These are phyloP conservation scores for Brassica incana DNA, from an alignment of 345 rosid genomes.

Conservation along the genomic window DNA sequence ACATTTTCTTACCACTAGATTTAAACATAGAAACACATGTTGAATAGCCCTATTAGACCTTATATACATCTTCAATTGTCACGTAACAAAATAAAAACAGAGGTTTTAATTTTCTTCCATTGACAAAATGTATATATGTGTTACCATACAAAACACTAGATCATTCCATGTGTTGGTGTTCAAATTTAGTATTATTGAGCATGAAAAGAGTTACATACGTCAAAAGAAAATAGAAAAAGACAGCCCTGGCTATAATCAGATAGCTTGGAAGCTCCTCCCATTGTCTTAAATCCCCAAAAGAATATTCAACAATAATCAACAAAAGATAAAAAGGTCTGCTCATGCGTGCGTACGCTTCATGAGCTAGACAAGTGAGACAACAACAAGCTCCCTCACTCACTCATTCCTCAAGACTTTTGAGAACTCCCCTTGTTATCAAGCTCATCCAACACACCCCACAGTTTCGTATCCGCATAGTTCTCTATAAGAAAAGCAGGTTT, in stretches of 20 bases:
- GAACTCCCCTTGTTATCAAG: constrained; percentile 51
- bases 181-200: background rate
- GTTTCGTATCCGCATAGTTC: constrained; percentile 74
- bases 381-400: background rate
- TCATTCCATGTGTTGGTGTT: background rate
- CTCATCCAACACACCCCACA: constrained; percentile 79
- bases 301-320: constrained; percentile 13
- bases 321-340: constrained; percentile 13
- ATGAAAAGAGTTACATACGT: background rate
- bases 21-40: background rate
- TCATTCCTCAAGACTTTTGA: background rate
- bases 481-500: constrained; percentile 74
- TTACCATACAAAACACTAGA: background rate
- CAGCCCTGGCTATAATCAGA: background rate
- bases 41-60: background rate
- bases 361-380: constrained; percentile 9
- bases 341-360: constrained; percentile 5
- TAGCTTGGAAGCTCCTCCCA: background rate
- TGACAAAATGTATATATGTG: background rate
- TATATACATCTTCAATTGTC: background rate
- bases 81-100: background rate
- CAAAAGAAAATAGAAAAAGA: background rate
- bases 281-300: constrained; percentile 9
- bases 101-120: background rate
- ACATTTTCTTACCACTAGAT: background rate